phyloP scores from a whole-genome alignment of 2,329 filamentous ascomycete genomes.

The Colletotrichum destructivum region DNA sequence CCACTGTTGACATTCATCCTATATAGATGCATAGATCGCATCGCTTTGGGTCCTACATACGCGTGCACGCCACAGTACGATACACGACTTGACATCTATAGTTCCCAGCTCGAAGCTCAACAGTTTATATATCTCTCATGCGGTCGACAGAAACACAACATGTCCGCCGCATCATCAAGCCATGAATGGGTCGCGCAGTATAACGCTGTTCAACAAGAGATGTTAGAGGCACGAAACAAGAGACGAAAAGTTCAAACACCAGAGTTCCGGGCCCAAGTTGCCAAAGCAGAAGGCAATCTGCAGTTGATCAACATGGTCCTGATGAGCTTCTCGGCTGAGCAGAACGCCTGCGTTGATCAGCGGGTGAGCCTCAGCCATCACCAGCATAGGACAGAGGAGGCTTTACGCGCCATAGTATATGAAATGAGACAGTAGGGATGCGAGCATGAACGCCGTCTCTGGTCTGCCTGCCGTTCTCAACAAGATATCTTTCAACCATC shows the following conservation, averaged over 20 bases:
- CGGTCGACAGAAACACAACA: neutral
- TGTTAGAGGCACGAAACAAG: neutral
- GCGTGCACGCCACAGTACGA: neutral
- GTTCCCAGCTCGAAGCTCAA: neutral
- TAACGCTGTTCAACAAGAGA: neutral
- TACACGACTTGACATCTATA: neutral
- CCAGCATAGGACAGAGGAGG: no score
- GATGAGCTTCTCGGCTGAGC: slow-evolving; percentile 12
- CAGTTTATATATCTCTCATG: neutral
- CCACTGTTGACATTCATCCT: neutral
- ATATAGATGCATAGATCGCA: neutral
- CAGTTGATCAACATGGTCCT: slow-evolving; percentile 17
- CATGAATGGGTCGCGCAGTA: neutral
- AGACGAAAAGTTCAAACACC: slow-evolving; percentile 7
- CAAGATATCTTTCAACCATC: no score
- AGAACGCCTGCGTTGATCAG: slow-evolving; percentile 12
- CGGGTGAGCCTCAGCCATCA: neutral
- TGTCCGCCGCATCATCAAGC: neutral
- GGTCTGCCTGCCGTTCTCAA: no score
- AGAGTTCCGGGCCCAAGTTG: neutral
- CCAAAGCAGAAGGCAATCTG: neutral
- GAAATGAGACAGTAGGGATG: no score
- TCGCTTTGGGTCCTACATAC: neutral
- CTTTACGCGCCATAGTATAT: no score
- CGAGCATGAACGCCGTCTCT: no score